Conservation (phyloP, 192 early-diverging fungal species). For the Gonapodya sp. region DNA sequence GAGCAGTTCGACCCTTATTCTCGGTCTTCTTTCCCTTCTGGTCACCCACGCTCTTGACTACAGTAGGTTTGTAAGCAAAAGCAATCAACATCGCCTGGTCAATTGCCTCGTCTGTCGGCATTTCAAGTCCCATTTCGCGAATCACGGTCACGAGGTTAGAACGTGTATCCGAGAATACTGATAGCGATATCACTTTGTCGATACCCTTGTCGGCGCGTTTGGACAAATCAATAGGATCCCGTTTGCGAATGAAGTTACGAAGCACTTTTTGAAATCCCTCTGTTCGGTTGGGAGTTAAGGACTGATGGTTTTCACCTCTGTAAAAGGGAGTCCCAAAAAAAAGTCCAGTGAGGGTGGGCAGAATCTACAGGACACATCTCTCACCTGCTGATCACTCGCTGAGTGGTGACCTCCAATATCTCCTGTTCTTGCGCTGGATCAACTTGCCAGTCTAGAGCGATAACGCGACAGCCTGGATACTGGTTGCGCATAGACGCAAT, state of each 20-base stretch:
- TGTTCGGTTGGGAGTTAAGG: slow-evolving; percentile 55
- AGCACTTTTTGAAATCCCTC: slow-evolving; percentile 32
- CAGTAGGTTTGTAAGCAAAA: slow-evolving; percentile 26
- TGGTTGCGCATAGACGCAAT: slow-evolving; percentile 31
- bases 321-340: not conserved
- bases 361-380: not conserved
- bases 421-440: slow-evolving; percentile 27
- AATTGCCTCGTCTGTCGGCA: slow-evolving; percentile 35
- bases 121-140: slow-evolving; percentile 25
- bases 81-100: slow-evolving; percentile 39
- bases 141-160: slow-evolving; percentile 34
- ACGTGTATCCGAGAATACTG: slow-evolving; percentile 35
- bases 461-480: slow-evolving; percentile 53
- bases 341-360: not conserved
- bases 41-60: slow-evolving; percentile 22
- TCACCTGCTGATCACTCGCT: slow-evolving; percentile 46
- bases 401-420: slow-evolving; percentile 39
- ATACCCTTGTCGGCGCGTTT: slow-evolving; percentile 30
- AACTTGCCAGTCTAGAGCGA: slow-evolving; percentile 69
- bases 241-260: not conserved
- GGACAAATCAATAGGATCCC: not conserved
- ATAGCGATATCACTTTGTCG: slow-evolving; percentile 46
- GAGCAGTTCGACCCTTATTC: slow-evolving; percentile 18
- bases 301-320: slow-evolving; percentile 74
- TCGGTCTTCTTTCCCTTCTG: slow-evolving; percentile 4